A percentile compares a stretch with the other conserved stretches of the same genome.
These are phyloP conservation scores for Yamadazyma kanchanaburiensis DNA, from an alignment of 1,139 yeast species.

Conservation along the genomic window DNA sequence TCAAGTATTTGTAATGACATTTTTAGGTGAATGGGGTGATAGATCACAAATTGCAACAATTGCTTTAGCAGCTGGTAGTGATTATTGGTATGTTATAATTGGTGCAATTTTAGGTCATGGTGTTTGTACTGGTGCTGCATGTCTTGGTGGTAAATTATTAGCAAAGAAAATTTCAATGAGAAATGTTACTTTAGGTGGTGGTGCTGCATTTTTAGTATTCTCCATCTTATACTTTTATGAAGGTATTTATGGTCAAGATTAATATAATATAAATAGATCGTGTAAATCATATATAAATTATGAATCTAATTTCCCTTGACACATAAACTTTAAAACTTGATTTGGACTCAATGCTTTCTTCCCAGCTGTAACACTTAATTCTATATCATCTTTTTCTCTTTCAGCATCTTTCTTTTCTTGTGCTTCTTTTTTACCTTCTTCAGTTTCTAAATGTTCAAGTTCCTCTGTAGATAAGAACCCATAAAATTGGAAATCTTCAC, in stretches of 20 bases:
- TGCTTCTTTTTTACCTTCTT: conserved; percentile 38
- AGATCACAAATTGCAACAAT: conserved; percentile 97
- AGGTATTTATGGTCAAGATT: conserved; percentile 41
- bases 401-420: conserved; percentile 25
- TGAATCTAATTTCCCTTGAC: conserved; percentile 27
- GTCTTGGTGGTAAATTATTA: conserved; percentile 84
- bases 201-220: conserved; percentile 79
- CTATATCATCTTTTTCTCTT: conserved; percentile 24
- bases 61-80: conserved; percentile 97
- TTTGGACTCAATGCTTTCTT: conserved; percentile 34
- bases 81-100: conserved; percentile 82
- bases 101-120: conserved; percentile 94
- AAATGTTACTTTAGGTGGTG: conserved; percentile 89
- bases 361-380: conserved; percentile 27
- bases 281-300: too few species aligned
- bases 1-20: conserved; percentile 94
- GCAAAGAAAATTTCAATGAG: conserved; percentile 90
- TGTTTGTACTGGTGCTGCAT: conserved; percentile 90
- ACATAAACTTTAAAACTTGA: conserved; percentile 40
- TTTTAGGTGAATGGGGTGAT: conserved; percentile 98
- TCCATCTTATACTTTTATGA: conserved; percentile 76
- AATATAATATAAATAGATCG: conserved; percentile 1
- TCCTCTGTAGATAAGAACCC: conserved; percentile 59
- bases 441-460: conserved; percentile 31
- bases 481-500: conserved; percentile 57